These are phyloP conservation scores for Penicillium paradoxum DNA, from an alignment of 495 filamentous ascomycete genomes.

Conservation along the genomic window DNA sequence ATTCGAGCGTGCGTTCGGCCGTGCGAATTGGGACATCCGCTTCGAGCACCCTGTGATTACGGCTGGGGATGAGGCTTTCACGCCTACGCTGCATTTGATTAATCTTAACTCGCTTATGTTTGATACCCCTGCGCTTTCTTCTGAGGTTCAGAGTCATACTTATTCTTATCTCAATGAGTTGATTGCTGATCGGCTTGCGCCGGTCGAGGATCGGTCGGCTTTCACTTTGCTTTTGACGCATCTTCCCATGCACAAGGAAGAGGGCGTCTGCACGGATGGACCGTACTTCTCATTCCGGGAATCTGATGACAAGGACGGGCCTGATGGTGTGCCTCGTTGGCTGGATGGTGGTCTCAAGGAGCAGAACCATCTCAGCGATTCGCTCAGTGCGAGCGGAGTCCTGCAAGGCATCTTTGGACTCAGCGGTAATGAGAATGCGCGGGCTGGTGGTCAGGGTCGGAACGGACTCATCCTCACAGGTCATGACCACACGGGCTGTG, in stretches of 20 bases:
- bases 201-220: constrained; percentile 60
- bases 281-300: constrained; percentile 73
- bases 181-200: constrained; percentile 55
- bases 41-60: constrained; percentile 48
- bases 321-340: constrained; percentile 27
- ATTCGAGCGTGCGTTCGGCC: constrained; percentile 80
- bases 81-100: constrained; percentile 62
- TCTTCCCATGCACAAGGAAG: constrained; percentile 79
- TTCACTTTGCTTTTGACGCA: constrained; percentile 87
- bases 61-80: constrained; percentile 15
- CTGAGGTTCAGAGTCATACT: constrained; percentile 60
- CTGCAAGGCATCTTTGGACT: constrained; percentile 77
- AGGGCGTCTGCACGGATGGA: constrained; percentile 76
- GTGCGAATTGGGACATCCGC: constrained; percentile 76
- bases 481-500: constrained; percentile 92
- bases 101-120: constrained; percentile 89
- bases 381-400: constrained; percentile 57
- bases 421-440: constrained; percentile 51
- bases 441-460: constrained; percentile 53
- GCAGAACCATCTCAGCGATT: constrained; percentile 81
- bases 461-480: constrained; percentile 80
- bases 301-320: constrained; percentile 37
- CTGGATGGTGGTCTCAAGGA: constrained; percentile 66
- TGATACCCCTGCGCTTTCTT: constrained; percentile 68
- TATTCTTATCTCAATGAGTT: constrained; percentile 74